Evolutionary conservation across 129 eudicot species (phyloP), one percentile per base, ranked within the genome.

Genomic region (Tanacetum coccineum): DNA sequence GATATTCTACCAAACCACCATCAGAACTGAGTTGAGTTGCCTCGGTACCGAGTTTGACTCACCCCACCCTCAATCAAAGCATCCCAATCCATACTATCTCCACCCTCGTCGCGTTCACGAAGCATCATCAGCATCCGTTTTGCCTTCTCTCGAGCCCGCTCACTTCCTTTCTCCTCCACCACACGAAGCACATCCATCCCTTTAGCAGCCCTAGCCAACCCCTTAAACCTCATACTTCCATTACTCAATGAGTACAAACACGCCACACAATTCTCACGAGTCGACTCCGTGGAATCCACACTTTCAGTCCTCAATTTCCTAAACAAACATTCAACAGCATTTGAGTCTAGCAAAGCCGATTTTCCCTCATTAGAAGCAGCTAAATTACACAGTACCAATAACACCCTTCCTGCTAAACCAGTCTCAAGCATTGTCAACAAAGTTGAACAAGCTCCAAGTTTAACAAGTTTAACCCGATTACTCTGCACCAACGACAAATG

Each of bases 161-260:
- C 95, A 21, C 90, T 82, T 50, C 91, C 99, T 0, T 13, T 72
- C 73, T 88, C 95, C 84, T 71, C 93, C 82, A 89, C 99, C 53
- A 21, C 82, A 61, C 76, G 79, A 59, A 94, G 71, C 77, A 87
- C 95, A 78, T 94, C 99, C 17, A 12, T 83, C 51, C 76, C 95
- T 71, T 86, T 73, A n/a, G 88, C 86, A 22, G 79, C 93, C 84
- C 59, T 73, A 0, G 96, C 99, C 75, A 87, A 66, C 70, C 82
- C 96, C 74, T 84, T 86, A 57, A 94, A 94, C 85, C 99, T 70
- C 93, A 89, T 74, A 60, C 96, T 89, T 70, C 99, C 95, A 11
- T 67, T 83, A 81, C 99, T 94, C 86, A 94, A 48, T 15, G 95
- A 80, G 81, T 82, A 83, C 70, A 94, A 42, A 20, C 91, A 89